phyloP scores from a whole-genome alignment of 345 rosid genomes.

The Eucalyptus paniculata region DNA sequence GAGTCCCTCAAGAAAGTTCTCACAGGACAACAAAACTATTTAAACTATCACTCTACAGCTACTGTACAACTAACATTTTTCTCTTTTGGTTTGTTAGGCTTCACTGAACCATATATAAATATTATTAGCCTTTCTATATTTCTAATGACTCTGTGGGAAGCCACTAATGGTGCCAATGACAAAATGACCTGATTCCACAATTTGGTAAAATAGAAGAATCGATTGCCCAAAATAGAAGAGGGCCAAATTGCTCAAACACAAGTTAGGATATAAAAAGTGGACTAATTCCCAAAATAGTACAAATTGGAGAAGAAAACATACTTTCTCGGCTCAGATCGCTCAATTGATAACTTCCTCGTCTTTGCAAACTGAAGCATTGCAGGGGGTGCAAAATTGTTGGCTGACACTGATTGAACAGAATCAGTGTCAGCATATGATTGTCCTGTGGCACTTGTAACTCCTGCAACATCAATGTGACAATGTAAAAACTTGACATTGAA shows the following conservation, averaged over 20 bases:
- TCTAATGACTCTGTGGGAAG: background rate
- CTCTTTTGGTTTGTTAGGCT: background rate
- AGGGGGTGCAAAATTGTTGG: conserved; percentile 46
- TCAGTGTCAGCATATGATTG: conserved; percentile 61
- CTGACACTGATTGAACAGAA: conserved; percentile 48
- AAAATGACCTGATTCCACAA: background rate
- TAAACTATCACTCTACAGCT: background rate
- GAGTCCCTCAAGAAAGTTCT: background rate
- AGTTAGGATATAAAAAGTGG: background rate
- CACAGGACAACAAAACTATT: background rate
- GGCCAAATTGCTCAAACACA: background rate
- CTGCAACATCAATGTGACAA: conserved; percentile 27
- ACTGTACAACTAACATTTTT: background rate
- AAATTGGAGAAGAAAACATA: conserved; percentile 16
- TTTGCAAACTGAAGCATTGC: conserved; percentile 84
- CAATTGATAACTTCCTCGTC: conserved; percentile 83
- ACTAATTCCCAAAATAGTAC: background rate
- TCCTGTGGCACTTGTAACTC: conserved; percentile 30
- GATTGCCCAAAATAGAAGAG: background rate
- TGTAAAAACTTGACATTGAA: conserved; percentile 12
- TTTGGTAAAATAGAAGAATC: background rate
- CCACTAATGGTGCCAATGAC: background rate
- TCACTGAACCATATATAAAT: background rate
- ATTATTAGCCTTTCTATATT: background rate
- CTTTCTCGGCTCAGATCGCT: conserved; percentile 83